A percentile compares a stretch with the other conserved stretches of the same genome.
phyloP scores from a whole-genome alignment of 169 alveolate species.

The Plasmodium inui region DNA sequence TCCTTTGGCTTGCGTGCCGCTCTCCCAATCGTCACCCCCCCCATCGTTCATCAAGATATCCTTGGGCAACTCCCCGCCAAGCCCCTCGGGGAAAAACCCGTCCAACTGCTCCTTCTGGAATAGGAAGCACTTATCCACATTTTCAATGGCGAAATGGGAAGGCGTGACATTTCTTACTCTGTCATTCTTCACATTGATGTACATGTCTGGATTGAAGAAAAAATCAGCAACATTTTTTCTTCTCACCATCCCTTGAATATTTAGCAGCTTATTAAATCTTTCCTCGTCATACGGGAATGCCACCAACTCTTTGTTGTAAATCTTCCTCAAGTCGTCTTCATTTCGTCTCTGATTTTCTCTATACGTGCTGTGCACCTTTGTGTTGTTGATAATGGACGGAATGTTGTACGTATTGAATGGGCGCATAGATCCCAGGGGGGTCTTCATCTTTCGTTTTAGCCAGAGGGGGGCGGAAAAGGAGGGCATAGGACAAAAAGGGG shows the following conservation, averaged over 20 bases:
- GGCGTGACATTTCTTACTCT: slow-evolving; percentile 13
- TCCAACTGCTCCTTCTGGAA: slow-evolving; percentile 64
- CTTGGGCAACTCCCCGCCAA: slow-evolving; percentile 67
- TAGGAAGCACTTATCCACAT: slow-evolving; percentile 49
- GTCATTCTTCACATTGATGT: slow-evolving; percentile 56
- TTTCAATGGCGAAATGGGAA: slow-evolving; percentile 40
- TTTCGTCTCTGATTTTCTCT: slow-evolving; percentile 24
- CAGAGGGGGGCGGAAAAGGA: neutral
- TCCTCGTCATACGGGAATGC: slow-evolving; percentile 75
- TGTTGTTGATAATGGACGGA: slow-evolving; percentile 38
- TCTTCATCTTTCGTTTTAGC: neutral
- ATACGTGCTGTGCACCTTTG: slow-evolving; percentile 49
- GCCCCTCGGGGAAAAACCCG: slow-evolving; percentile 59
- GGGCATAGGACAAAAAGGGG: neutral
- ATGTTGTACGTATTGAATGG: slow-evolving; percentile 54
- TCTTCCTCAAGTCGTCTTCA: slow-evolving; percentile 56
- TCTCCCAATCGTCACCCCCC: neutral
- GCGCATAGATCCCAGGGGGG: neutral
- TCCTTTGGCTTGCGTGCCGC: neutral
- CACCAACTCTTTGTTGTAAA: slow-evolving; percentile 59
- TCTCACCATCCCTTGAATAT: slow-evolving; percentile 17
- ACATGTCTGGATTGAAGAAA: slow-evolving; percentile 43
- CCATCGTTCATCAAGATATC: slow-evolving; percentile 46
- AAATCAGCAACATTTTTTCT: slow-evolving; percentile 43
- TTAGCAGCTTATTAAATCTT: slow-evolving; percentile 41